A percentile compares a stretch with the other conserved stretches of the same genome.
Conservation (phyloP, 2,329 filamentous ascomycete genomes). For the Elsinoe necatrix region DNA sequence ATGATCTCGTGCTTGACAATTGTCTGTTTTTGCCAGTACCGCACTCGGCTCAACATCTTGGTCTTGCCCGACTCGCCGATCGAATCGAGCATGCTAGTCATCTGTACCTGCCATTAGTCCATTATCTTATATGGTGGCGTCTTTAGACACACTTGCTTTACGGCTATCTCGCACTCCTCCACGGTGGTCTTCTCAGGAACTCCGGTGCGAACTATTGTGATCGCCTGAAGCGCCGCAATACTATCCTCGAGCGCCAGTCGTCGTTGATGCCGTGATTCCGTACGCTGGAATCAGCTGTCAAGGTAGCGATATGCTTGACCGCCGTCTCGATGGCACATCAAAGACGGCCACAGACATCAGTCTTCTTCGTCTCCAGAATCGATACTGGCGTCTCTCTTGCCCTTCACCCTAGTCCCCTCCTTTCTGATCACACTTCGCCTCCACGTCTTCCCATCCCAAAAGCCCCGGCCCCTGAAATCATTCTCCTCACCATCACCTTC, state of each 20-base stretch:
- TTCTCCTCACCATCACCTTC: slow-evolving; percentile 41
- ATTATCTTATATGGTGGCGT: no score
- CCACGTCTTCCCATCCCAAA: slow-evolving; percentile 16
- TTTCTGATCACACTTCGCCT: background rate
- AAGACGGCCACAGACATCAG: background rate
- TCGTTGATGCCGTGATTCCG: no score
- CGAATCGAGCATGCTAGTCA: background rate
- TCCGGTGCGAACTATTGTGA: no score
- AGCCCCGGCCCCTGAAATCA: slow-evolving; percentile 8
- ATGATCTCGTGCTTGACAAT: background rate
- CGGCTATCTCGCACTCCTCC: no score
- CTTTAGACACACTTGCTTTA: no score
- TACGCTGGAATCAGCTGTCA: no score
- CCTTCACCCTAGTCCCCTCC: background rate
- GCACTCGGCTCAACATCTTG: background rate
- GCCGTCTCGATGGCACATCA: background rate
- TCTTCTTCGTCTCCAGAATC: background rate
- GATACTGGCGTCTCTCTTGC: background rate
- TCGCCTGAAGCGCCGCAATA: no score
- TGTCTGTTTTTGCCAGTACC: background rate
- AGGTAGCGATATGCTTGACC: background rate
- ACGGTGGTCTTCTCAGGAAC: no score
- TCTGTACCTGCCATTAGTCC: background rate
- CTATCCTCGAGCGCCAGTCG: background rate
- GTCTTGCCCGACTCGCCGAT: background rate